Evolutionary conservation across 2,329 filamentous ascomycete species (phyloP).

Genomic region (Claviceps sp.): DNA sequence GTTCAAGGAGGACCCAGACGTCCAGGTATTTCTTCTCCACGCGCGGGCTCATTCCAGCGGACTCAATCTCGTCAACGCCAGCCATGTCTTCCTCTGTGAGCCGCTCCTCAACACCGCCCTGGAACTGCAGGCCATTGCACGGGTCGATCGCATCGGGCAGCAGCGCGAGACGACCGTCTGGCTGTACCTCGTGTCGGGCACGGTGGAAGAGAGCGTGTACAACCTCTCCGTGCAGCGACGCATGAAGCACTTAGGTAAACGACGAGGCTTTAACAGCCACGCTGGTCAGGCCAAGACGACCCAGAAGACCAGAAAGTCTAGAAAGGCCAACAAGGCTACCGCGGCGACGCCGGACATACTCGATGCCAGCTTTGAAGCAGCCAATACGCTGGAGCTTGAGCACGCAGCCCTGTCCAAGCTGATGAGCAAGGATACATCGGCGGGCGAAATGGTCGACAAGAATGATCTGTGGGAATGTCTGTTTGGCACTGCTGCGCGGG

Average conservation of each 20-base stretch:
- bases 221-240: conserved; percentile 69
- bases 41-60: conserved; percentile 81
- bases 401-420: conserved; percentile 56
- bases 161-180: conserved; percentile 79
- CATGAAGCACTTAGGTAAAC: conserved; percentile 54
- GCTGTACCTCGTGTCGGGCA: conserved; percentile 85
- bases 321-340: conserved; percentile 15
- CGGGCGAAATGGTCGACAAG: conserved; percentile 67
- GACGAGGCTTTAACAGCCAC: background rate
- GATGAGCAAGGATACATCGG: conserved; percentile 53
- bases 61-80: conserved; percentile 83
- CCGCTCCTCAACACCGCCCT: conserved; percentile 87
- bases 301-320: no score
- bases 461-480: conserved; percentile 81
- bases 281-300: conserved; percentile 20
- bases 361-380: conserved; percentile 58
- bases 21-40: conserved; percentile 80
- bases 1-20: conserved; percentile 61
- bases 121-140: conserved; percentile 86
- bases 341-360: conserved; percentile 29
- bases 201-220: conserved; percentile 87
- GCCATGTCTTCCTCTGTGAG: conserved; percentile 88
- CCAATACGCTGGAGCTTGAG: conserved; percentile 75
- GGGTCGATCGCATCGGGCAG: conserved; percentile 91
- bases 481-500: conserved; percentile 47